Conservation (phyloP, 2,329 filamentous ascomycete genomes). For the Calonectria naviculata region DNA sequence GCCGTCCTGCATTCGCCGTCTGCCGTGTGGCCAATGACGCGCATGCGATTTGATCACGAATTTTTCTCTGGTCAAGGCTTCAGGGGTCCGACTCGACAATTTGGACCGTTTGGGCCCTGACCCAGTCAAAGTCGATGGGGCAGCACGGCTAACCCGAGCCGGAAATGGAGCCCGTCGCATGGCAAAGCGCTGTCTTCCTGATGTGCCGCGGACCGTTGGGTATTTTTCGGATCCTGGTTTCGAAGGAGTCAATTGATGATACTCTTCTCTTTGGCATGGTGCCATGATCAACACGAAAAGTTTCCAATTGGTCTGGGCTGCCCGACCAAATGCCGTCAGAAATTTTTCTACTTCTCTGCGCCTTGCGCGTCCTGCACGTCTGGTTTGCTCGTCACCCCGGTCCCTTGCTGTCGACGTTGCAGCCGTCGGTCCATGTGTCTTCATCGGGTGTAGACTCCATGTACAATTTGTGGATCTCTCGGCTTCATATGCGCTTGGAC, state of each 20-base stretch:
- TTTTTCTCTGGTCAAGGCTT: background rate
- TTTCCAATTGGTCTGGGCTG: background rate
- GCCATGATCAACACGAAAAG: too few species aligned
- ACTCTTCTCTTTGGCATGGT: background rate
- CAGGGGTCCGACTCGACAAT: background rate
- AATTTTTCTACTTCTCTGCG: background rate
- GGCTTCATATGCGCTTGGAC: background rate
- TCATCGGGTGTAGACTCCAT: background rate
- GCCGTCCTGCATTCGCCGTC: background rate
- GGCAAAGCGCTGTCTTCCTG: background rate
- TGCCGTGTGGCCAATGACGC: background rate
- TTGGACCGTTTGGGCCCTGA: background rate
- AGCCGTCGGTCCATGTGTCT: slow-evolving; percentile 4
- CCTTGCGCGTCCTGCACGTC: background rate
- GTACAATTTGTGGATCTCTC: slow-evolving; percentile 1
- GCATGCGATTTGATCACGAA: background rate
- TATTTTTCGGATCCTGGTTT: background rate
- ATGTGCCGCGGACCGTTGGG: background rate
- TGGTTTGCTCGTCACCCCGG: background rate
- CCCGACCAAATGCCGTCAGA: background rate
- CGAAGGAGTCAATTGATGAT: background rate
- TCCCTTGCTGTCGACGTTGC: slow-evolving; percentile 5
- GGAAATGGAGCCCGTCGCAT: background rate
- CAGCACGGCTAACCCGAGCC: background rate
- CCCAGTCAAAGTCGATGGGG: background rate